Base-by-base conservation (phyloP, 768 basidiomycete species). In the Mycena crocata region DNA sequence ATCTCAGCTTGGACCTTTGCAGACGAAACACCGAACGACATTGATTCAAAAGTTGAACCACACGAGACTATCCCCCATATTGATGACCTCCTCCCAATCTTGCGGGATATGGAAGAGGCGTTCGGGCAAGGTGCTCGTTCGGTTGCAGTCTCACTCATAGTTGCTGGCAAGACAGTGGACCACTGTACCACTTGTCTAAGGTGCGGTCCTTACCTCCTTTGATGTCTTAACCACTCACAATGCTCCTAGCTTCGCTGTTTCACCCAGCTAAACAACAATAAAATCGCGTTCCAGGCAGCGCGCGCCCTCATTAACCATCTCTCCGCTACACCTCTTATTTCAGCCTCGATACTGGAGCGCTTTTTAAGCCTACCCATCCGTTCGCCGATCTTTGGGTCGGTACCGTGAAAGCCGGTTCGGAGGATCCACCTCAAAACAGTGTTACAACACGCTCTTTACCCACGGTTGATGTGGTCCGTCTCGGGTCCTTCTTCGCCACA, bases 211-310 rank as follows among this genome's bases (percentile, higher is more conserved):
- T 10, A 21, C 17, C n/a, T 32, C 10, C 49, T 34, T 50, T 2
- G 23, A 9, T 5, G 17, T 34, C 21, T 7, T 10, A 31, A 15
- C n/a, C 1, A 24, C 24, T 23, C 49, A 50, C 3, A 8, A 50
- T 42, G 19, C 46, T 10, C 49, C 2, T 24, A 52, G 51, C n/a
- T 54, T 40, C 24, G 52, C 13, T 31, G 31, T 2, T 32, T 50
- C 19, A 28, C 19, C 24, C 52, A 54, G 15, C 8, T 54, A 15
- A 54, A 54, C 28, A 56, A 56, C 28, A 40, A 56, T 28, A 19
- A 56, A 42, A 56, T 30, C 42, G 54, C 39, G n/a, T 37, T 56
- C 31, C 15, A 56, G 19, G 28, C 54, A 14, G 37, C 54, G 30
- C 19, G 39, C 15, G 39, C 28, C 5, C 54, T 42, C 28, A 40